These are phyloP conservation scores for Coccomyxa sp. DNA, from an alignment of 139 green algal genomes.

Conservation along the genomic window DNA sequence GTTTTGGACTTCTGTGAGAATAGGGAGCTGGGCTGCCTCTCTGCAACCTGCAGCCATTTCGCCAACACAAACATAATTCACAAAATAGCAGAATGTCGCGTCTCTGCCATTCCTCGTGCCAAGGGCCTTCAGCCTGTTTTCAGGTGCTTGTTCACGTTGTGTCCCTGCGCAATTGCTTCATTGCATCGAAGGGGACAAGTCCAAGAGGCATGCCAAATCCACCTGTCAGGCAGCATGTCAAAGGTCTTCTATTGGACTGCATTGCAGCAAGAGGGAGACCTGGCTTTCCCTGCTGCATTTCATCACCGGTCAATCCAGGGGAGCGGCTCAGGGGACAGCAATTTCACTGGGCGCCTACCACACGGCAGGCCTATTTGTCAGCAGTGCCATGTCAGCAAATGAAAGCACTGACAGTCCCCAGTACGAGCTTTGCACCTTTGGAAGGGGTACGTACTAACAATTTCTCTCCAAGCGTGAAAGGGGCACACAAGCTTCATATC, in stretches of 20 bases:
- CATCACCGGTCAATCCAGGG: conserved; percentile 58
- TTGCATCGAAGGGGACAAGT: background rate
- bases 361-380: conserved; percentile 48
- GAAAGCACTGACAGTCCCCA: background rate
- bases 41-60: background rate
- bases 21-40: background rate
- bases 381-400: conserved; percentile 3
- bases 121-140: background rate
- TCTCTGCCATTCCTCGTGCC: background rate
- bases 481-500: too few relatives aligned
- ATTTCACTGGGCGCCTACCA: conserved; percentile 68
- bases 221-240: background rate
- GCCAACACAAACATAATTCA: background rate
- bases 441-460: conserved; percentile 7
- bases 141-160: background rate
- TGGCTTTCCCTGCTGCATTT: conserved; percentile 62
- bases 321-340: conserved; percentile 61
- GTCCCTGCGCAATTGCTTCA: too few relatives aligned
- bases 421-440: conserved; percentile 42
- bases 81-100: background rate
- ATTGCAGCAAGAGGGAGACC: conserved; percentile 52
- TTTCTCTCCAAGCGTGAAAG: too few relatives aligned
- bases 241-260: background rate
- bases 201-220: background rate
- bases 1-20: background rate